These are phyloP conservation scores for Naganishia albida DNA, from an alignment of 1,284 basidiomycete species.

Conservation along the genomic window DNA sequence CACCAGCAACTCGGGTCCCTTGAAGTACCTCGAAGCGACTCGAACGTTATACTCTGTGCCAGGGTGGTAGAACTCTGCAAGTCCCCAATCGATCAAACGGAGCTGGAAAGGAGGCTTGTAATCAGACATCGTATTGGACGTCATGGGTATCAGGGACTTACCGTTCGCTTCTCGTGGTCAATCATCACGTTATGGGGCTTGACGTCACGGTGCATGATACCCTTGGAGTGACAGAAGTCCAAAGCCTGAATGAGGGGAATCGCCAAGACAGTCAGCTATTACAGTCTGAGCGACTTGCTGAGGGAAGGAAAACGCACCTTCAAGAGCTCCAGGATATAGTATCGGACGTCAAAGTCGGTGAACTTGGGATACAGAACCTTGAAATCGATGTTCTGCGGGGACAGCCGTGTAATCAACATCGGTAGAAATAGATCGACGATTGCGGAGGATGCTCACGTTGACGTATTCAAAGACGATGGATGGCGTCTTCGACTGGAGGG, in stretches of 20 bases:
- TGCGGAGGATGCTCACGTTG: conserved; percentile 56
- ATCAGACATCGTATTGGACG: conserved; percentile 7
- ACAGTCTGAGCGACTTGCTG: too few relatives aligned
- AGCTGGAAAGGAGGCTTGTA: conserved; percentile 58
- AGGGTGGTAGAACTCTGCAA: conserved; percentile 98
- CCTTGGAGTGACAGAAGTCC: conserved; percentile 97
- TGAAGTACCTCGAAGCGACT: conserved; percentile 96
- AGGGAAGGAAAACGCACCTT: conserved; percentile 71
- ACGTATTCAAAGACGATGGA: conserved; percentile 98
- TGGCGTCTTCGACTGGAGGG: conserved; percentile 81
- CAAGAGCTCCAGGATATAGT: conserved; percentile 94
- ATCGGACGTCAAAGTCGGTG: conserved; percentile 91
- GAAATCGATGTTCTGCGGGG: conserved; percentile 80
- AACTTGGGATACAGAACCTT: conserved; percentile 95
- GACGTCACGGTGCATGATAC: conserved; percentile 99
- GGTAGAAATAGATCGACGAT: background rate
- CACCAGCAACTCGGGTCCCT: conserved; percentile 93
- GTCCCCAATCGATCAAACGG: conserved; percentile 96
- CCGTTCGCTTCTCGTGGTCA: conserved; percentile 94
- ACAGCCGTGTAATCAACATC: background rate
- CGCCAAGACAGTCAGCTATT: too few relatives aligned
- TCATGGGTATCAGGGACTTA: conserved; percentile 47
- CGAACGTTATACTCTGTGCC: conserved; percentile 98
- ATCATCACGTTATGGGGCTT: conserved; percentile 99
- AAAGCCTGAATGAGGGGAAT: conserved; percentile 65